A percentile compares a stretch with the other conserved stretches of the same genome.
phyloP scores from a whole-genome alignment of 805 yeast genomes.

The Pichia phayaonensis region DNA sequence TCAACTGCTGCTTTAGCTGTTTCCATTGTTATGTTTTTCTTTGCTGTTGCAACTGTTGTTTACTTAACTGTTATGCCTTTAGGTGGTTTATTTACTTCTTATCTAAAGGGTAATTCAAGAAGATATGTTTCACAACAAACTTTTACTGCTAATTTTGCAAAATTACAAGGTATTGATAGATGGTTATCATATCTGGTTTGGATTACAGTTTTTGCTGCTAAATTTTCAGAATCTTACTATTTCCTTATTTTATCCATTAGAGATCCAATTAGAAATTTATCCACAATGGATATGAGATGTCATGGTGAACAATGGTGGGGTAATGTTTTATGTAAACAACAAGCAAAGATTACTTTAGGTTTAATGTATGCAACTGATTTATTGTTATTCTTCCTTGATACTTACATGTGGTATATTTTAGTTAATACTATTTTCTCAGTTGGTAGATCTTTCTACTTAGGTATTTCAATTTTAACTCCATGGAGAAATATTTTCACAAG shows the following conservation, averaged over 20 bases:
- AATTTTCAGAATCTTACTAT: slow-evolving; percentile 84
- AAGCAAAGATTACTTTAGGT: slow-evolving; percentile 83
- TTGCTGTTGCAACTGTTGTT: slow-evolving; percentile 74
- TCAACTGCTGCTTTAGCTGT: slow-evolving; percentile 72
- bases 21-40: slow-evolving; percentile 80
- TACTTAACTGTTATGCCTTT: slow-evolving; percentile 94
- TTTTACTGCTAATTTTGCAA: slow-evolving; percentile 86
- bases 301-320: slow-evolving; percentile 92
- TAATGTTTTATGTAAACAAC: slow-evolving; percentile 66
- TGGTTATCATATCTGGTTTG: slow-evolving; percentile 93
- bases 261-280: slow-evolving; percentile 89
- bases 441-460: slow-evolving; percentile 96
- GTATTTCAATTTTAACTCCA: slow-evolving; percentile 97
- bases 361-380: slow-evolving; percentile 90
- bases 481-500: slow-evolving; percentile 99
- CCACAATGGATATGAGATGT: slow-evolving; percentile 87
- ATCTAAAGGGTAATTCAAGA: slow-evolving; percentile 80
- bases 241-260: slow-evolving; percentile 82
- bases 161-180: slow-evolving; percentile 82
- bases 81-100: slow-evolving; percentile 92
- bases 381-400: slow-evolving; percentile 95
- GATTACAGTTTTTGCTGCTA: slow-evolving; percentile 84
- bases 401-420: slow-evolving; percentile 97
- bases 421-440: slow-evolving; percentile 93
- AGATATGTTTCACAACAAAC: slow-evolving; percentile 89